These are phyloP conservation scores for Pythium brachiatum DNA, from an alignment of 352 stramenopile species.

Conservation along the genomic window DNA sequence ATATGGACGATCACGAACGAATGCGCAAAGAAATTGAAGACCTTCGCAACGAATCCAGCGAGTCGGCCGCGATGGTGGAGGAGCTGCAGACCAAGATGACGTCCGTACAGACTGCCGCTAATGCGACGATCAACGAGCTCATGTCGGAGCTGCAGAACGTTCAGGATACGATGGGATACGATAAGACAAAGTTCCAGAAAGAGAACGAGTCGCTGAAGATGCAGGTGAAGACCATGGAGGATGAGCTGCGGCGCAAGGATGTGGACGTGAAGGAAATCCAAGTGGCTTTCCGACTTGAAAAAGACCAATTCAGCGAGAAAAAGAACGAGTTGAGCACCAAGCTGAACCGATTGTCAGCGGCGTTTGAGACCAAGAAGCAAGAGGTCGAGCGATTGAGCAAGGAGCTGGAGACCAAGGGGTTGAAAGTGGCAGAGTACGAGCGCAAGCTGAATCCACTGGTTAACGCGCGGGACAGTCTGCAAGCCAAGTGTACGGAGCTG, in stretches of 20 bases:
- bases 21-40: slow-evolving; percentile 53
- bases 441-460: slow-evolving; percentile 52
- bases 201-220: slow-evolving; percentile 40
- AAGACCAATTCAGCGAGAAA: slow-evolving; percentile 27
- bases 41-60: slow-evolving; percentile 34
- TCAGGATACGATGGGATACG: slow-evolving; percentile 52
- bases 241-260: slow-evolving; percentile 46
- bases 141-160: slow-evolving; percentile 54
- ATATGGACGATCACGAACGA: slow-evolving; percentile 38
- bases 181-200: slow-evolving; percentile 51
- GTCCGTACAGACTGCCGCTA: slow-evolving; percentile 68
- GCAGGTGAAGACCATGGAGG: slow-evolving; percentile 41
- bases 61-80: slow-evolving; percentile 39
- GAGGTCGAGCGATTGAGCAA: slow-evolving; percentile 54
- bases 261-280: slow-evolving; percentile 38
- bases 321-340: slow-evolving; percentile 36
- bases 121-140: slow-evolving; percentile 77
- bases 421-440: slow-evolving; percentile 53
- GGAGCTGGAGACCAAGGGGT: slow-evolving; percentile 44
- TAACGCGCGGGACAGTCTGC: slow-evolving; percentile 50
- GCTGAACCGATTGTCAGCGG: slow-evolving; percentile 24
- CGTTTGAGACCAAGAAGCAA: slow-evolving; percentile 58
- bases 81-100: slow-evolving; percentile 67
- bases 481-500: slow-evolving; percentile 50
- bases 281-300: slow-evolving; percentile 26